Evolutionary conservation across 2,329 filamentous ascomycete genomes (phyloP), one percentile per base, ranked within the genome.

Genomic region (Aspergillus tanneri): DNA sequence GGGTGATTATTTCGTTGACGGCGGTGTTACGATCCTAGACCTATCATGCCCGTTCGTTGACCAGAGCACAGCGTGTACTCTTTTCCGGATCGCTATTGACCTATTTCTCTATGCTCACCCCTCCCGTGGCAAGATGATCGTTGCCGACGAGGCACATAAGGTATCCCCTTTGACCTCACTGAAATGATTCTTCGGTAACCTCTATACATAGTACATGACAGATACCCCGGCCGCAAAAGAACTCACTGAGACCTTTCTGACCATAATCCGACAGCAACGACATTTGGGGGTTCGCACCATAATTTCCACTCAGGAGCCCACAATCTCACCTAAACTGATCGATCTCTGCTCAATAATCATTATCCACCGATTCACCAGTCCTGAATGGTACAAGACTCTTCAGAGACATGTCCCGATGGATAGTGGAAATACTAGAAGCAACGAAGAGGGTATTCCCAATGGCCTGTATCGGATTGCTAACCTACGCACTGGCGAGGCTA

Each of bases 131-230:
- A 77, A 82, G 4, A 73, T 90, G 28, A 68, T 91, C 12, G 86
- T 85, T 0, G 71, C 91, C 0, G 87, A 92, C 53, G 87, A 92
- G 62, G 88, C 88, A 0, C 88, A 93, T 62, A 90, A 90, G 58
- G 78, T 80, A 65, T 8, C 12, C 22, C 22, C 21, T 8, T 9
- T 0, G 7, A 6, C 4, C 3, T 12, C 9, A 9, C 3, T 25
- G 5, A 8, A 12, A 22, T 22, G 10, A 14, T 2, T 22, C 21
- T 39, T 27, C 19, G 23, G 9, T 16, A 27, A 27, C 11, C 19
- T 5, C 5, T 34, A 23, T 7, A 19, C 12, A 11, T 23, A 55
- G 54, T 56, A 56, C 14, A 55, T 56, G 54, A 50, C 44, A 8
- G 43, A 55, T 11, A 49, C 50, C 3, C 3, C 47, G 4, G 53